Evolutionary conservation across 768 basidiomycete species (phyloP), one percentile per base, ranked within the genome.

Genomic region (Mycena albidolilacea): DNA sequence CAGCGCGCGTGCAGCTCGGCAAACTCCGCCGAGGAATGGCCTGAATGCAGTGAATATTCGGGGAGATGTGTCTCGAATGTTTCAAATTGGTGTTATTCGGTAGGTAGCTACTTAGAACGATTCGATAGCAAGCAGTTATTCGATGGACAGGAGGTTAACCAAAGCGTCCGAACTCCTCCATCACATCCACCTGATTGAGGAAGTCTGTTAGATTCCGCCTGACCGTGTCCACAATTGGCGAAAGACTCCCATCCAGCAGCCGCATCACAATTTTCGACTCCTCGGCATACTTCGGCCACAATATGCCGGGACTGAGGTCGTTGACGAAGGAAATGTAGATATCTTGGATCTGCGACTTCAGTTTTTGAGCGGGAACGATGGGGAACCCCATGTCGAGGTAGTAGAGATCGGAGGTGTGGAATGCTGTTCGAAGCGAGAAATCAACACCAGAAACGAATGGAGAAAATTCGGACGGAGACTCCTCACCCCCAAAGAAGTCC

Each of bases 281-380:
- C 57, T 68, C 44, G 5, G n/a, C 23, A 39, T 68, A 68, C 44
- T 48, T 50, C 19, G 67, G 67, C 67, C 67, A 60, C n/a, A 14
- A 48, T 10, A 46, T 17, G 19, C 67, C 58, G 2, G 67, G 67
- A 50, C 19, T 60, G 38, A 60, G 57, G 23, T 68, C 46, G 19
- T 68, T 68, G 12, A 38, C 35, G 23, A 67, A 67, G 43, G 66
- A 46, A 44, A 67, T 67, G 43, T 67, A 67, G 35, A 67, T 46
- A 48, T 67, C 66, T 50, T 67, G 66, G 57, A 67, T 59, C 44
- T 67, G 57, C 17, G 15, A 19, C 66, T 10, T 21, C 30, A 67
- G 66, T 14, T 9, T 10, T 14, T 9, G 44, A 7, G 21, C 21
- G 63, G 63, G 63, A 12, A 64, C 15, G 11, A 17, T 11, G n/a